Evolutionary conservation across 139 green algal species (phyloP).

Genomic region (Micromonas commoda): DNA sequence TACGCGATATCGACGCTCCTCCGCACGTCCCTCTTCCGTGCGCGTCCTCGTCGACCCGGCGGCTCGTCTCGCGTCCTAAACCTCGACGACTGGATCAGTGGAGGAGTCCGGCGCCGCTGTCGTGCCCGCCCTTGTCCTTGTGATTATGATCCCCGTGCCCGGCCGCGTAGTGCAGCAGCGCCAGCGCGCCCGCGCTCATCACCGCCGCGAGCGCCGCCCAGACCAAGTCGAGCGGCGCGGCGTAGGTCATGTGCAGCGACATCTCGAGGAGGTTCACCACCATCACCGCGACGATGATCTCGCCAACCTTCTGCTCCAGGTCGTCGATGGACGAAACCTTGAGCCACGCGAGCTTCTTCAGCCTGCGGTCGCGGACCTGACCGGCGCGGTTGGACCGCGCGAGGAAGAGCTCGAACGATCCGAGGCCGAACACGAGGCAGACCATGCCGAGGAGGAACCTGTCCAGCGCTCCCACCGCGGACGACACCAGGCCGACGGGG

Average conservation of each 20-base stretch:
- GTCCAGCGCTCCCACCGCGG: constrained; percentile 1
- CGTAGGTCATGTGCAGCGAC: constrained; percentile 1
- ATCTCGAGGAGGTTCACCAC: constrained; percentile 13
- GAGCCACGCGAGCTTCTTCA: background rate
- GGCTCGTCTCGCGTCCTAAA: no score
- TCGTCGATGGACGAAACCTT: background rate
- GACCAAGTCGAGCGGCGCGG: constrained; percentile 4
- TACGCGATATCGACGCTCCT: no score
- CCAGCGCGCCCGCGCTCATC: background rate
- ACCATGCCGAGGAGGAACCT: constrained; percentile 14
- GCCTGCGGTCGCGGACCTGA: background rate
- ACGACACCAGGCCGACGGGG: background rate
- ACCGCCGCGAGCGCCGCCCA: constrained; percentile 4
- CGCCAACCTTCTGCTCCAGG: background rate
- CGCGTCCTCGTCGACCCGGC: no score
- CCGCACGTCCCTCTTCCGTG: no score
- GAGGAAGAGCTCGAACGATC: background rate
- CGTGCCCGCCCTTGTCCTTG: background rate
- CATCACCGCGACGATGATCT: constrained; percentile 16
- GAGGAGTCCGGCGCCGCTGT: no score
- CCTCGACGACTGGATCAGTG: no score
- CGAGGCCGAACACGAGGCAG: constrained; percentile 8
- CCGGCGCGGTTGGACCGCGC: background rate
- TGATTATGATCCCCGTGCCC: background rate
- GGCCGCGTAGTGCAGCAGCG: background rate